Evolutionary conservation across 2,329 filamentous ascomycete species (phyloP), one percentile per base, ranked within the genome.

Genomic region (Penicillium sp.): DNA sequence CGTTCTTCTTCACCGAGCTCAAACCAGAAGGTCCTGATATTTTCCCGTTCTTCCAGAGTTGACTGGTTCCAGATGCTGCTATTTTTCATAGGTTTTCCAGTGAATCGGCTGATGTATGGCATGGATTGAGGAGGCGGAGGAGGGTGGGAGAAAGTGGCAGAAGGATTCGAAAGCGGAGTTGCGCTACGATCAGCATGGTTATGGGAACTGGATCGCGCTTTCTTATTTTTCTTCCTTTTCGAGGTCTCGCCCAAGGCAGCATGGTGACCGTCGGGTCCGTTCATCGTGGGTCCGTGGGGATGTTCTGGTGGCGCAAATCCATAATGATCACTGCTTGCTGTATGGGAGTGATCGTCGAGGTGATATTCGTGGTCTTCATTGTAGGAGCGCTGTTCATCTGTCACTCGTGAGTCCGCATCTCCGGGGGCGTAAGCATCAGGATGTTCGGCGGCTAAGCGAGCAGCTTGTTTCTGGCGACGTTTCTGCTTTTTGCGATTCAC

Each of bases 21-120:
- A 50, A 99, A 83, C 94, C 94, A 99, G 75, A 97, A 99, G 65
- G 96, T 90, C 76, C 97, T 96, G 71, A 99, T 99, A 50, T 94
- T 89, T 77, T 97, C 91, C 35, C 94, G 89, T 77, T 99, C 94
- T 74, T 97, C 91, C 63, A 90, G 85, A 10, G 90, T 94, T 55
- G 90, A 94, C 3, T 91, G 97, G 70, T 97, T 97, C 94, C 94
- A 99, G 74, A 99, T 96, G 73, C 67, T 72, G 59, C 91, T 92
- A 69, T 94, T 90, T 68, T 87, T 87, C 49, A 84, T 83, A 63
- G 79, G 71, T 58, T 77, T 77, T 50, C 76, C 70, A 9, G 75
- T 70, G 42, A 75, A 71, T 34, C 75, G 73, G 53, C 76, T 65
- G 25, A 72, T 68, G 44, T 74, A 73, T 42, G 75, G 71, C 40